A percentile compares a stretch with the other conserved stretches of the same genome.
These are phyloP conservation scores for Aquilaria yunnanensis DNA, from an alignment of 345 rosid species.

Conservation along the genomic window DNA sequence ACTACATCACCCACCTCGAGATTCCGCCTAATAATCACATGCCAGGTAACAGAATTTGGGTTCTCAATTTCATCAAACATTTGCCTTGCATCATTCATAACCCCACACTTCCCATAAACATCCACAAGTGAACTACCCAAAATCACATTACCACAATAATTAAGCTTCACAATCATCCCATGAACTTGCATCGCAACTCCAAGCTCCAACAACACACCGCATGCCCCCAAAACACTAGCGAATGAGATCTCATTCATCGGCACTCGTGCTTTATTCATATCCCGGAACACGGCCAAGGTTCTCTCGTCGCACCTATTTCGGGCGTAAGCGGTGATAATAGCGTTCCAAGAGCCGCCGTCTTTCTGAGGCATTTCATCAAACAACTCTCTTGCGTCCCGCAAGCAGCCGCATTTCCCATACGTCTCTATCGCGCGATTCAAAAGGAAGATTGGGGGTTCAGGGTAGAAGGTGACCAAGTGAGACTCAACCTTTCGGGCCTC, in stretches of 20 bases:
- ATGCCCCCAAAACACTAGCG: slow-evolving; percentile 47
- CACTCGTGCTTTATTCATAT: slow-evolving; percentile 49
- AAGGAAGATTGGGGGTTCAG: slow-evolving; percentile 45
- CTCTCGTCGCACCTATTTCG: slow-evolving; percentile 25
- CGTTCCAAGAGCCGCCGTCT: slow-evolving; percentile 95
- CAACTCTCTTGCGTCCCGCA: slow-evolving; percentile 55
- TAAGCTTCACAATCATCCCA: slow-evolving; percentile 49
- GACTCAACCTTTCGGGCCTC: slow-evolving; percentile 77
- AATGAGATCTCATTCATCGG: slow-evolving; percentile 51
- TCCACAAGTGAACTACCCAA: slow-evolving; percentile 74
- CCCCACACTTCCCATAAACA: slow-evolving; percentile 70
- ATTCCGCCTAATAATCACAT: slow-evolving; percentile 77
- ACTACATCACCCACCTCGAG: slow-evolving; percentile 54
- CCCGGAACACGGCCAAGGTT: slow-evolving; percentile 39
- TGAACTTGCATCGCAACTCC: slow-evolving; percentile 52
- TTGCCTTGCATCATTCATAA: slow-evolving; percentile 57
- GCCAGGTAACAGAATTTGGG: slow-evolving; percentile 78
- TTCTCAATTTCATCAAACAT: slow-evolving; percentile 63
- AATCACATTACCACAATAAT: slow-evolving; percentile 50
- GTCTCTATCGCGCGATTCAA: slow-evolving; percentile 72
- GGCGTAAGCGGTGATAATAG: slow-evolving; percentile 53
- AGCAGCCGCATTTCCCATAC: slow-evolving; percentile 48
- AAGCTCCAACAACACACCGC: slow-evolving; percentile 38
- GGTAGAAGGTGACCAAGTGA: slow-evolving; percentile 46
- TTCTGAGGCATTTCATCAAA: slow-evolving; percentile 85